Percentiles rank a stretch among this genome's conserved stretches.
These are phyloP conservation scores for Candida dubliniensis DNA, from an alignment of 1,139 yeast genomes.

Conservation along the genomic window DNA sequence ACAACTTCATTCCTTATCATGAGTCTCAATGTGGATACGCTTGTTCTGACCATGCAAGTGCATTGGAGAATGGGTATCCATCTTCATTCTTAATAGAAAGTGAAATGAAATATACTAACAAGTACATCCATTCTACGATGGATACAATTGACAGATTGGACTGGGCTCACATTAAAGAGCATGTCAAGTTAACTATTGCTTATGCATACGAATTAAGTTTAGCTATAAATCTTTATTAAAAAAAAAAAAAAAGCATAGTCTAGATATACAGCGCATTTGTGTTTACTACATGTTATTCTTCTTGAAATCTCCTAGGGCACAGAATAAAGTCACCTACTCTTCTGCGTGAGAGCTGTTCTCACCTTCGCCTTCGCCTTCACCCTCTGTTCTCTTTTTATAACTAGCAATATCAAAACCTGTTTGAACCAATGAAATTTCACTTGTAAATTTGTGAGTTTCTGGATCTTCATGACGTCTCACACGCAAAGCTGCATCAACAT, in stretches of 20 bases:
- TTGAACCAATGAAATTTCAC: slow-evolving; percentile 38
- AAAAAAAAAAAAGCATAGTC: neutral
- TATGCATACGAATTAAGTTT: slow-evolving; percentile 65
- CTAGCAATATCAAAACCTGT: slow-evolving; percentile 38
- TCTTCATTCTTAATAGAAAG: slow-evolving; percentile 80
- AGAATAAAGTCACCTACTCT: neutral
- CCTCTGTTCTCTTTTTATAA: slow-evolving; percentile 35
- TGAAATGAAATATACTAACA: slow-evolving; percentile 60
- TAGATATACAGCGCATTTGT: too few species aligned
- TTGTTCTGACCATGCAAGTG: slow-evolving; percentile 91
- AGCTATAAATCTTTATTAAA: slow-evolving; percentile 18
- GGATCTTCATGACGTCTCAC: slow-evolving; percentile 38
- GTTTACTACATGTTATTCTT: too few species aligned
- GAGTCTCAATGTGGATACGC: slow-evolving; percentile 89
- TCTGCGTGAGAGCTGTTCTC: neutral
- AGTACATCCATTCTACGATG: slow-evolving; percentile 69
- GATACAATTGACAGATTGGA: slow-evolving; percentile 84
- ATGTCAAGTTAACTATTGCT: slow-evolving; percentile 71
- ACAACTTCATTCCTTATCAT: slow-evolving; percentile 65
- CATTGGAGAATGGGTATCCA: slow-evolving; percentile 80
- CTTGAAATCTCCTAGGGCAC: neutral
- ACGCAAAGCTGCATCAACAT: slow-evolving; percentile 44
- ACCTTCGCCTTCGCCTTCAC: slow-evolving; percentile 9
- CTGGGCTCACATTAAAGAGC: slow-evolving; percentile 75
- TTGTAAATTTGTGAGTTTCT: slow-evolving; percentile 17